Base-by-base conservation (phyloP, 1,284 basidiomycete genomes). In the Leccinum brunneo-olivaceum region DNA sequence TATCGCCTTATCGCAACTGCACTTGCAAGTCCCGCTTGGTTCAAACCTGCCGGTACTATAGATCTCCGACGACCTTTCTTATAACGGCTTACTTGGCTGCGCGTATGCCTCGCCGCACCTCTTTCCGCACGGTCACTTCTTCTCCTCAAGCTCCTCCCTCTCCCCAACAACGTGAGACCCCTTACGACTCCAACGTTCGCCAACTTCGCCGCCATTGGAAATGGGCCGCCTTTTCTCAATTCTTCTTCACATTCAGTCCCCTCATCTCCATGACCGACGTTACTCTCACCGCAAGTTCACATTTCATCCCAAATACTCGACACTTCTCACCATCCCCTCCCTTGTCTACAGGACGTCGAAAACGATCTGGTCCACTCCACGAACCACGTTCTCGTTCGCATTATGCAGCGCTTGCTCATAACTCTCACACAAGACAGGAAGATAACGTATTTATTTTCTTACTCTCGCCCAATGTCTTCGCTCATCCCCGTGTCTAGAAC, bases 221-320 rank as follows among this genome's bases (percentile, higher is more conserved):
- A 70, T 90, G 86, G 86, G 87, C 86, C 10, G 81, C 81, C 19
- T 81, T 88, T 61, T 75, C 76, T 63, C 85, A 90, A 61, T 88
- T 89, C 71, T 82, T 85, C 69, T 80, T 73, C 58, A 88, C 83
- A 19, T 90, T 89, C 65, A 70, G 72, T 41, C 70, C 71, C 35
- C 67, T 90, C 44, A 73, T 89, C 52, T 67, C 74, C 43, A 73
- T 82, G 68, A 66, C 72, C 48, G 81, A 85, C 58, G 72, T 88
- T 43, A 67, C 76, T 41, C 61, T 87, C 43, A 58, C 66, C 52
- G 81, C 86, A 60, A 61, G 83, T 73, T 37, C 41, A 47, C 42
- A 39, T 52, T 24, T 45, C 47, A 11, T 38, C 18, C 2, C 38
- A 46, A 10, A 2, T 16, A 5, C 47, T 18, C 39, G 6, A 24